Conservation (phyloP, 2,329 filamentous ascomycete genomes). For the Epichloe amarillans region DNA sequence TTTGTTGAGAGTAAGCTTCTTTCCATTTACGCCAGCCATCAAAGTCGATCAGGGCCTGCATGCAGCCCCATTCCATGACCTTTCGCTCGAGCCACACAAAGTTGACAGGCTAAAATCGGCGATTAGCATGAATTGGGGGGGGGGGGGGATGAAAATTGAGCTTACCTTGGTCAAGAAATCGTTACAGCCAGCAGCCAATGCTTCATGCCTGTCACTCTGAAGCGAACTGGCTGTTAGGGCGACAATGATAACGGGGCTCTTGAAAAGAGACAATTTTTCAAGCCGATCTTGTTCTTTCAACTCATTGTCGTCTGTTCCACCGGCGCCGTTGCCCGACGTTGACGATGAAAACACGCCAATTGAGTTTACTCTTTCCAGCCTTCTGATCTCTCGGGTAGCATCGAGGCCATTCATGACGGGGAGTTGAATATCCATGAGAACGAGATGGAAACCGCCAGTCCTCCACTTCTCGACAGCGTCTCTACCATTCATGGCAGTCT, state of each 20-base stretch:
- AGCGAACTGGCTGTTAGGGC: conserved; percentile 88
- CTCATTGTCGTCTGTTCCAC: conserved; percentile 27
- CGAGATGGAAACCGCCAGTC: conserved; percentile 82
- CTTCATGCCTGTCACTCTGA: conserved; percentile 91
- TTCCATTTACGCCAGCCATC: conserved; percentile 98
- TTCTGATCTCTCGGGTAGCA: conserved; percentile 85
- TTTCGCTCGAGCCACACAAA: conserved; percentile 96
- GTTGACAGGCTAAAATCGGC: conserved; percentile 64
- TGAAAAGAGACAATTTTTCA: conserved; percentile 60
- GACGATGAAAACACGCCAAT: conserved; percentile 85
- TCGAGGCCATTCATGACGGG: conserved; percentile 94
- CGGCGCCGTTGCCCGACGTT: conserved; percentile 40
- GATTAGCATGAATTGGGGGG: background rate
- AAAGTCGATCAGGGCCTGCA: conserved; percentile 97
- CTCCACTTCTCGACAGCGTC: conserved; percentile 93
- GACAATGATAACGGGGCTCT: conserved; percentile 95
- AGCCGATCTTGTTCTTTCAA: conserved; percentile 55
- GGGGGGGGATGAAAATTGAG: background rate
- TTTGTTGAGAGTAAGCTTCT: conserved; percentile 47
- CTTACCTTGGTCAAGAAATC: conserved; percentile 93
- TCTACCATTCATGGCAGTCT: conserved; percentile 89
- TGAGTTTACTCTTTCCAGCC: conserved; percentile 78
- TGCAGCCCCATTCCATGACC: conserved; percentile 98
- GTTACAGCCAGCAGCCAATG: conserved; percentile 88
- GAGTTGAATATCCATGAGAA: conserved; percentile 96